Conservation (phyloP, 2,329 filamentous ascomycete genomes). For the Monosporascus sp. region DNA sequence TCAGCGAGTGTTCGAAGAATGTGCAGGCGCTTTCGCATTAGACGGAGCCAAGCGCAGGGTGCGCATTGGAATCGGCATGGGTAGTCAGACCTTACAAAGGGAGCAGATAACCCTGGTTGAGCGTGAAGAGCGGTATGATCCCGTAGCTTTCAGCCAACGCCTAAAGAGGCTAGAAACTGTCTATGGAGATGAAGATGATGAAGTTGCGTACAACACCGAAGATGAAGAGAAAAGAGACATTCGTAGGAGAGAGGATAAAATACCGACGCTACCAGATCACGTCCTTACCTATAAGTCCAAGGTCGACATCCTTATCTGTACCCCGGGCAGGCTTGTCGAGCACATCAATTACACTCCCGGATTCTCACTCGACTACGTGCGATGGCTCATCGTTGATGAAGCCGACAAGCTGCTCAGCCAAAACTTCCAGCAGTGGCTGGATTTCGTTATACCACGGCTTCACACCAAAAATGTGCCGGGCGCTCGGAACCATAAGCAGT, state of each 20-base stretch:
- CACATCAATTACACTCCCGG: constrained; percentile 80
- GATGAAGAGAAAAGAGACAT: constrained; percentile 24
- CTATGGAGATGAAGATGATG: constrained; percentile 35
- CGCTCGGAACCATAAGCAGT: constrained; percentile 48
- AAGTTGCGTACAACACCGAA: constrained; percentile 29
- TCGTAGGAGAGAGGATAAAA: constrained; percentile 21
- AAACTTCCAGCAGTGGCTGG: constrained; percentile 88
- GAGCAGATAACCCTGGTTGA: constrained; percentile 46
- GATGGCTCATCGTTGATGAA: constrained; percentile 90
- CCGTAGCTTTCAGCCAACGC: constrained; percentile 43
- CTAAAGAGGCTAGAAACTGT: constrained; percentile 31
- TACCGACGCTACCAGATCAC: constrained; percentile 49
- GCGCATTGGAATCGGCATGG: constrained; percentile 76
- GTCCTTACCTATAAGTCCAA: constrained; percentile 63
- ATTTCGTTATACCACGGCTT: constrained; percentile 61
- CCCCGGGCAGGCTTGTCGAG: constrained; percentile 85
- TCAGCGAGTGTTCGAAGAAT: constrained; percentile 70
- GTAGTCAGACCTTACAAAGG: constrained; percentile 68
- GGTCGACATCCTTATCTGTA: constrained; percentile 85
- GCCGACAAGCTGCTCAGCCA: constrained; percentile 88
- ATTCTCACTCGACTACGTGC: constrained; percentile 71
- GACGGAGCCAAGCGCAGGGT: constrained; percentile 56
- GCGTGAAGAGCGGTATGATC: constrained; percentile 56
- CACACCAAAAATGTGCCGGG: constrained; percentile 42
- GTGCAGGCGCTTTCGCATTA: constrained; percentile 56